Percentiles rank a stretch among this genome's conserved stretches.
These are phyloP conservation scores for Microthyrium microscopicum DNA, from an alignment of 2,329 filamentous ascomycete genomes.

Conservation along the genomic window DNA sequence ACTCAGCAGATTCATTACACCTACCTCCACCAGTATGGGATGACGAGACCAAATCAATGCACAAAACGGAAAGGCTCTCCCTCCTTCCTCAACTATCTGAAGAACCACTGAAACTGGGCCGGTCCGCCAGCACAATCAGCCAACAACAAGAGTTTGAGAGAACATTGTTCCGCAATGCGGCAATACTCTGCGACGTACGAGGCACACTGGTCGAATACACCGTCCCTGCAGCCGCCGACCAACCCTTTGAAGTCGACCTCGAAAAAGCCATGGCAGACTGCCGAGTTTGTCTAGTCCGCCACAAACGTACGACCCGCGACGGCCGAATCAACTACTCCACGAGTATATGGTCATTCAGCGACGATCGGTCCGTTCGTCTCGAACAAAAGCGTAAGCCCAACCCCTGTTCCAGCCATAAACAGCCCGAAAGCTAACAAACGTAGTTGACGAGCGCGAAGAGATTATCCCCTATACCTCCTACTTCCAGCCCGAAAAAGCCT, in stretches of 20 bases:
- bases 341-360: slow-evolving; percentile 28
- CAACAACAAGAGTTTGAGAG: slow-evolving; percentile 8
- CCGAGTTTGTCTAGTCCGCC: slow-evolving; percentile 26
- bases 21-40: slow-evolving; percentile 2
- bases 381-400: slow-evolving; percentile 22
- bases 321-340: slow-evolving; percentile 23
- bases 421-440: slow-evolving; percentile 1
- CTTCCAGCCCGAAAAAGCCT: slow-evolving; percentile 27
- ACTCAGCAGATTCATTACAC: slow-evolving; percentile 2
- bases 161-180: slow-evolving; percentile 7
- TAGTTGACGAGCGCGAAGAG: slow-evolving; percentile 21
- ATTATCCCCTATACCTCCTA: slow-evolving; percentile 29
- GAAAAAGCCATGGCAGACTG: slow-evolving; percentile 20
- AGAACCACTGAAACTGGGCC: neutral
- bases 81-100: neutral
- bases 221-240: slow-evolving; percentile 16
- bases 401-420: neutral
- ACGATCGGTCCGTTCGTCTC: slow-evolving; percentile 24
- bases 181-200: slow-evolving; percentile 11
- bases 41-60: neutral
- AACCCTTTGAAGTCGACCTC: slow-evolving; percentile 24
- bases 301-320: slow-evolving; percentile 21
- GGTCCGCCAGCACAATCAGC: slow-evolving; percentile 2
- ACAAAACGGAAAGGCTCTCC: neutral
- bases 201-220: slow-evolving; percentile 26